Conservation (phyloP, 106 monocot genomes). For the Dioscorea dumetorum region DNA sequence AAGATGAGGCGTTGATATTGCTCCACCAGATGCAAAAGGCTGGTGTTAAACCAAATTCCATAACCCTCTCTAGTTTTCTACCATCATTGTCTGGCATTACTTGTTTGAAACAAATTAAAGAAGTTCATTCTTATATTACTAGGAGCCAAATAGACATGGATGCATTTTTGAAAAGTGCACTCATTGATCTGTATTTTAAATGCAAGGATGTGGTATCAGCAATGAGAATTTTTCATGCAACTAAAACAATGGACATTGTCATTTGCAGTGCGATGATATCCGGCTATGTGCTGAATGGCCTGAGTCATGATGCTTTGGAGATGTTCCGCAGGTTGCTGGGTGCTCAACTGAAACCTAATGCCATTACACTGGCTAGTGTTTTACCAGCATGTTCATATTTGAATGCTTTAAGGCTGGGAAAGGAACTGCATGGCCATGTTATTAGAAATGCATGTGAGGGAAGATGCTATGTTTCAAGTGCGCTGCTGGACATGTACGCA, state of each 20-base stretch:
- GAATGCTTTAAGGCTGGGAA: constrained; percentile 48
- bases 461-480: constrained; percentile 74
- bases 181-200: constrained; percentile 86
- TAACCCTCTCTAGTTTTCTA: constrained; percentile 69
- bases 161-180: constrained; percentile 76
- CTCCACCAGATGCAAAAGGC: constrained; percentile 57
- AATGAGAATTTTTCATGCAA: constrained; percentile 40
- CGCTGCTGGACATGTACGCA: constrained; percentile 82
- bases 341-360: constrained; percentile 59
- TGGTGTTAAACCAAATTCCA: constrained; percentile 65
- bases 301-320: constrained; percentile 43
- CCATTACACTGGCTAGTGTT: constrained; percentile 61
- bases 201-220: constrained; percentile 52
- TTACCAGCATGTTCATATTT: constrained; percentile 79
- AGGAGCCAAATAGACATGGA: constrained; percentile 61
- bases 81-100: constrained; percentile 63
- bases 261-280: constrained; percentile 88
- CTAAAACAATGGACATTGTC: constrained; percentile 47
- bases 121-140: constrained; percentile 69
- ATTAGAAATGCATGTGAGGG: constrained; percentile 55
- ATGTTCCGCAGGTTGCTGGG: constrained; percentile 43
- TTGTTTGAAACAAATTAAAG: constrained; percentile 43
- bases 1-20: constrained; percentile 45
- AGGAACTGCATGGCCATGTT: constrained; percentile 58
- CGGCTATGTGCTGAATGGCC: constrained; percentile 76